phyloP scores from a whole-genome alignment of 495 filamentous ascomycete genomes.

The Neohortaea acidophila region DNA sequence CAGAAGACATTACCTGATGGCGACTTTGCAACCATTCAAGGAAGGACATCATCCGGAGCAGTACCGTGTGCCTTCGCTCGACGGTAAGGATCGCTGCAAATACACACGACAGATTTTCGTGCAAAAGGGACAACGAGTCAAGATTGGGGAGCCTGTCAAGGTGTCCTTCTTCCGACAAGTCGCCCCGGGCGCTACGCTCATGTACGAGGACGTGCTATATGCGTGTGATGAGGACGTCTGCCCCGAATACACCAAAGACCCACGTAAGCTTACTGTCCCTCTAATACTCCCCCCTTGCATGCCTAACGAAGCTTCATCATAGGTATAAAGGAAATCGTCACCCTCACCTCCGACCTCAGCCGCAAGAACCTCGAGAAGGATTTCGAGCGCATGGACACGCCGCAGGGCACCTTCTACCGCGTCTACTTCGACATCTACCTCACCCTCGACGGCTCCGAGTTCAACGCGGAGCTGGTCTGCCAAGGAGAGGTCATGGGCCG shows the following conservation, averaged over 20 bases:
- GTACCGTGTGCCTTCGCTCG: slow-evolving; percentile 89
- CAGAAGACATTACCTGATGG: slow-evolving; percentile 98
- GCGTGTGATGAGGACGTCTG: slow-evolving; percentile 97
- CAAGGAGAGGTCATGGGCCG: slow-evolving; percentile 98
- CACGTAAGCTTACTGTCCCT: slow-evolving; percentile 52
- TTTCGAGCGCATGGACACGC: slow-evolving; percentile 98
- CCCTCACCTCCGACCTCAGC: slow-evolving; percentile 87
- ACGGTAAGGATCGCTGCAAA: slow-evolving; percentile 96
- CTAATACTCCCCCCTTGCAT: too few species aligned
- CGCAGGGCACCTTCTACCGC: slow-evolving; percentile 95
- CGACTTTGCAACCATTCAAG: slow-evolving; percentile 95
- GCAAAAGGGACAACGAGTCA: slow-evolving; percentile 95
- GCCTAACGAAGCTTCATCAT: too few species aligned
- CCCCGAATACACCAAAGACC: slow-evolving; percentile 97
- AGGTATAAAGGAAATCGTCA: slow-evolving; percentile 99
- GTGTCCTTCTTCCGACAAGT: slow-evolving; percentile 98
- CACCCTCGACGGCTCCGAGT: slow-evolving; percentile 90
- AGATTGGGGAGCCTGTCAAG: slow-evolving; percentile 98
- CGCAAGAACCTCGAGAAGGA: slow-evolving; percentile 98
- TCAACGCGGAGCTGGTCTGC: slow-evolving; percentile 94
- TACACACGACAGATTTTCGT: slow-evolving; percentile 98
- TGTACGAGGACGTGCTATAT: slow-evolving; percentile 98
- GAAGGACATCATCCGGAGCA: slow-evolving; percentile 96
- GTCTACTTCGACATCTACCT: slow-evolving; percentile 77
- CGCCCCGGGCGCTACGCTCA: slow-evolving; percentile 88